Percentiles rank a stretch among this genome's conserved stretches.
phyloP scores from a whole-genome alignment of 352 stramenopile species.

The Pythium aphanidermatum region DNA sequence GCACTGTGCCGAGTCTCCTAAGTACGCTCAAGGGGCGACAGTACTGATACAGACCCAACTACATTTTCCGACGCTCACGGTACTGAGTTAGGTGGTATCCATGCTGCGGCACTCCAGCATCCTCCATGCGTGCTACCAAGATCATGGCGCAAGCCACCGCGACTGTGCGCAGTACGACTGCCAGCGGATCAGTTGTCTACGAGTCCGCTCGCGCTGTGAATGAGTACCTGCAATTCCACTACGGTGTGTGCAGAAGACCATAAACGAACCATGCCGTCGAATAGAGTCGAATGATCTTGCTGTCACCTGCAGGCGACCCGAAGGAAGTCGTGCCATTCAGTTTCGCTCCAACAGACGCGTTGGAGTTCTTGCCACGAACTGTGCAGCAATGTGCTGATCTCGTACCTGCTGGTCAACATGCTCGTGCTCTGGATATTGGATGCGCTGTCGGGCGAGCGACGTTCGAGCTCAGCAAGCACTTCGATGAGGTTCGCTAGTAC shows the following conservation, averaged over 20 bases:
- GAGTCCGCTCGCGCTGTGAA: conserved; percentile 82
- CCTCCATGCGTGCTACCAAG: conserved; percentile 17
- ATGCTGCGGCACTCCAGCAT: background rate
- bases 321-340: conserved; percentile 60
- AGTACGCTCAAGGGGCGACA: no score
- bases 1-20: no score
- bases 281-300: no score
- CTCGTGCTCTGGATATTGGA: conserved; percentile 91
- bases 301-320: conserved; percentile 55
- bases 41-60: no score
- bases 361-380: conserved; percentile 84
- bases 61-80: no score
- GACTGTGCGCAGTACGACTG: conserved; percentile 74
- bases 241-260: conserved; percentile 41
- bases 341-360: conserved; percentile 70
- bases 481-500: conserved; percentile 66
- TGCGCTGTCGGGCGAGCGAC: conserved; percentile 92
- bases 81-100: background rate
- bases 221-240: conserved; percentile 91
- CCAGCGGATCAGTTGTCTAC: conserved; percentile 84
- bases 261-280: no score
- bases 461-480: conserved; percentile 91
- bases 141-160: conserved; percentile 15
- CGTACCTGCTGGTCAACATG: conserved; percentile 37
- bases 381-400: conserved; percentile 66